Percentiles rank a stretch among this genome's conserved stretches.
Conservation (phyloP, 805 yeast genomes). For the Candida caryicola region DNA sequence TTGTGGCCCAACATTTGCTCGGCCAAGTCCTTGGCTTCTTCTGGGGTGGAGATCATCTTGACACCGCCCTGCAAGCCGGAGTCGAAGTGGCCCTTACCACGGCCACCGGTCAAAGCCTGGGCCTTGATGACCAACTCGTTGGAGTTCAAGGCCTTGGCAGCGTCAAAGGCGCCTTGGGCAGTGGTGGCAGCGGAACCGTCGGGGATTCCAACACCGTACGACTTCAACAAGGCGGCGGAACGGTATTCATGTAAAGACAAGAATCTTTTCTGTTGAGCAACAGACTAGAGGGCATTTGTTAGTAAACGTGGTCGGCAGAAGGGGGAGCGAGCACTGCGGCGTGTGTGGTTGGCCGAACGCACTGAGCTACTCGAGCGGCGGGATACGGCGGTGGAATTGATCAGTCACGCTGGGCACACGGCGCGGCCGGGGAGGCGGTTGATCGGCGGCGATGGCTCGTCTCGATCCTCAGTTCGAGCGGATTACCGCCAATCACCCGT, state of each 20-base stretch:
- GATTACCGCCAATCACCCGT: no score
- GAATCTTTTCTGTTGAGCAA: conserved; percentile 52
- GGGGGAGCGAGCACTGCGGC: no score
- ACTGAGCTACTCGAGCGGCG: no score
- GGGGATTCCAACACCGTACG: conserved; percentile 89
- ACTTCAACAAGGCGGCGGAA: conserved; percentile 80
- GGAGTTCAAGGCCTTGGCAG: conserved; percentile 72
- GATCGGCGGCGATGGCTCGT: no score
- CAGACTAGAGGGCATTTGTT: conserved; percentile 27
- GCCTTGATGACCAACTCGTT: conserved; percentile 94
- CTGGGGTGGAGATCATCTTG: conserved; percentile 78
- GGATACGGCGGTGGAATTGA: no score
- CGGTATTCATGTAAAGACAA: conserved; percentile 94
- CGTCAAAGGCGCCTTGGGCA: conserved; percentile 80
- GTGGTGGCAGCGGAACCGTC: conserved; percentile 88
- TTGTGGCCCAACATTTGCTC: conserved; percentile 88
- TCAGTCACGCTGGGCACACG: no score
- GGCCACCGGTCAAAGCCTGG: conserved; percentile 98
- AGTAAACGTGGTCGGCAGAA: no score
- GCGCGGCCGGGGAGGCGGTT: no score
- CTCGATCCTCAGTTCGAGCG: no score
- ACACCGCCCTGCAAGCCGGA: conserved; percentile 97
- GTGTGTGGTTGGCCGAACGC: no score
- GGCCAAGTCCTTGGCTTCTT: conserved; percentile 84
- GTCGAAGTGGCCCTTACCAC: conserved; percentile 98